phyloP scores from a whole-genome alignment of 179 eudicot species.

The Beta lomatogona region DNA sequence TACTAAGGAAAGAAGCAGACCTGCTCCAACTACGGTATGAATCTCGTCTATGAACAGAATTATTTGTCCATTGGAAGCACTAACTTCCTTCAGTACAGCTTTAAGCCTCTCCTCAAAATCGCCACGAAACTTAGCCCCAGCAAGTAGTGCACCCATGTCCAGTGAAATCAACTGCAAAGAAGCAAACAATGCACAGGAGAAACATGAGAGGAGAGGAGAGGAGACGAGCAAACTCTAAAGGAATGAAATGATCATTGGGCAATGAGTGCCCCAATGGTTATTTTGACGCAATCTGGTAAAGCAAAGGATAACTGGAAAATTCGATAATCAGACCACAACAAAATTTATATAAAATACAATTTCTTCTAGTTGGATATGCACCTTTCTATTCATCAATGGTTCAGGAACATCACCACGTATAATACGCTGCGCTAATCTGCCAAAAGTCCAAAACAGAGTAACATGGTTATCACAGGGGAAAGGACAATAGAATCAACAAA shows the following conservation, averaged over 20 bases:
- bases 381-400: constrained; percentile 88
- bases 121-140: constrained; percentile 97
- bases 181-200: not conserved
- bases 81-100: constrained; percentile 94
- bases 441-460: constrained; percentile 20
- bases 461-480: not conserved
- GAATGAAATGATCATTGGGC: not conserved
- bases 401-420: constrained; percentile 99
- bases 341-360: not conserved
- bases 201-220: not conserved
- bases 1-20: constrained; percentile 38
- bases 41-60: constrained; percentile 94
- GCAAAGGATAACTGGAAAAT: not conserved
- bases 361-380: constrained; percentile 24
- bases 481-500: not conserved
- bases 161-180: constrained; percentile 76
- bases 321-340: not conserved
- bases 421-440: constrained; percentile 96
- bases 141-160: constrained; percentile 96
- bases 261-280: not conserved
- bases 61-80: constrained; percentile 90
- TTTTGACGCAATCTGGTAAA: not conserved
- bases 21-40: constrained; percentile 98
- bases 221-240: not conserved
- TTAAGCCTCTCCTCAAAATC: constrained; percentile 97